Conservation (phyloP, 108 stramenopile species). For the Pseudonitzschia delicatissima region DNA sequence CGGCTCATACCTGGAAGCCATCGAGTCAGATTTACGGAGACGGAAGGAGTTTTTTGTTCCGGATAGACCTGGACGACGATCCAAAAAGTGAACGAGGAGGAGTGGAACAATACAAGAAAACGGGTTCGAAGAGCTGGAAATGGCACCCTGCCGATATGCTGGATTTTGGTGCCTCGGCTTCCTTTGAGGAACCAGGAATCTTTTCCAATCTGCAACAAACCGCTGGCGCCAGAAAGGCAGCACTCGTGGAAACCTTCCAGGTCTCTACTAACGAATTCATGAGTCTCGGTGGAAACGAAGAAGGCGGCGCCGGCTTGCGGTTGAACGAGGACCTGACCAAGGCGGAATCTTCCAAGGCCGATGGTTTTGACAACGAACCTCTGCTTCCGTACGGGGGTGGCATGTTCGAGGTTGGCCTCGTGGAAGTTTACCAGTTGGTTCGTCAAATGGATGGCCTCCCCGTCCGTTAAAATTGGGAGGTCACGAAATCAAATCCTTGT, state of each 20-base stretch:
- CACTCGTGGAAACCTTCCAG: conserved; percentile 76
- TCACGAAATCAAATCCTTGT: too few relatives aligned
- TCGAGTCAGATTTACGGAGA: conserved; percentile 61
- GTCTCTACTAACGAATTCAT: conserved; percentile 57
- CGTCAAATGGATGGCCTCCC: conserved; percentile 38
- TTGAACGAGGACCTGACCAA: conserved; percentile 77
- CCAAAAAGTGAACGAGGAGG: not conserved
- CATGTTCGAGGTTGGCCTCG: conserved; percentile 66
- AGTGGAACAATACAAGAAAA: not conserved
- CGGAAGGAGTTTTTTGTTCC: conserved; percentile 80
- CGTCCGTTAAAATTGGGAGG: conserved; percentile 17
- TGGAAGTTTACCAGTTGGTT: conserved; percentile 72
- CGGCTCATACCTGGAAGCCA: conserved; percentile 73
- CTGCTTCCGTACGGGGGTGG: conserved; percentile 35
- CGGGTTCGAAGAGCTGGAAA: conserved; percentile 51
- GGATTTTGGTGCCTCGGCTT: conserved; percentile 6
- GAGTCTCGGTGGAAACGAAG: conserved; percentile 73
- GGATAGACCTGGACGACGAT: conserved; percentile 50
- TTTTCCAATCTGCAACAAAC: not conserved
- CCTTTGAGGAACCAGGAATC: conserved; percentile 5
- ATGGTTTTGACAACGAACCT: conserved; percentile 78
- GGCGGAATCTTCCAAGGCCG: conserved; percentile 59
- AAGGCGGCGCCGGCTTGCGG: conserved; percentile 66
- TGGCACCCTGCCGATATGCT: conserved; percentile 56
- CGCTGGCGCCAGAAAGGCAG: conserved; percentile 13